Conservation (phyloP, 169 alveolate genomes). For the Eimeria zaria region DNA sequence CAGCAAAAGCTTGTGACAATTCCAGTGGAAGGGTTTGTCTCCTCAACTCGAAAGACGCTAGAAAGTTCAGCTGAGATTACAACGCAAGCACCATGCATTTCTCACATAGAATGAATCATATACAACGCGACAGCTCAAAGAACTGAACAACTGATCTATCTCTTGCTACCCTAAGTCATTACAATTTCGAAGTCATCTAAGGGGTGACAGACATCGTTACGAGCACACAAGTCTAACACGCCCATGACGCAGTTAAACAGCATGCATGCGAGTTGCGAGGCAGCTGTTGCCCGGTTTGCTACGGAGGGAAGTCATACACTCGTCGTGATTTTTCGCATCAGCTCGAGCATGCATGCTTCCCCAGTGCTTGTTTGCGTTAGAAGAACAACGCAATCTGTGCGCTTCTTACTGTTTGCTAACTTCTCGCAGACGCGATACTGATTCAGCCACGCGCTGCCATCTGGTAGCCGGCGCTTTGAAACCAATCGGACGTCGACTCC, state of each 20-base stretch:
- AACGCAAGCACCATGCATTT: neutral
- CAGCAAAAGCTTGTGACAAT: slow-evolving; percentile 61
- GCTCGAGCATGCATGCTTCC: neutral
- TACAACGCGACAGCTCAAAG: neutral
- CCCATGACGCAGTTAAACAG: neutral
- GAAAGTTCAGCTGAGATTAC: slow-evolving; percentile 66
- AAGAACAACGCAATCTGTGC: neutral
- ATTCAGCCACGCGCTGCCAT: slow-evolving; percentile 68
- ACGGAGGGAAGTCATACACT: neutral
- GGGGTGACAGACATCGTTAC: neutral
- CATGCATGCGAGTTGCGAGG: neutral
- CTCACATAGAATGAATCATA: neutral
- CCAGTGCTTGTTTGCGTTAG: neutral
- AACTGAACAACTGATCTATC: neutral
- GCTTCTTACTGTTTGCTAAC: slow-evolving; percentile 49
- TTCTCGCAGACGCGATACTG: slow-evolving; percentile 70
- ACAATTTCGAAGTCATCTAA: neutral
- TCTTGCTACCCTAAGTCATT: neutral
- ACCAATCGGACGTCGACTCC: slow-evolving; percentile 60
- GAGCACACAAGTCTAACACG: neutral
- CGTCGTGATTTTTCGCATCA: neutral
- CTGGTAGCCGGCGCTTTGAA: slow-evolving; percentile 72
- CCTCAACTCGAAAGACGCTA: slow-evolving; percentile 72
- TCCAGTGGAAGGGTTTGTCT: slow-evolving; percentile 49
- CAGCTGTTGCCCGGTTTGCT: neutral